These are phyloP conservation scores for Mortierella sp. DNA, from an alignment of 371 early-diverging fungal genomes.

Conservation along the genomic window DNA sequence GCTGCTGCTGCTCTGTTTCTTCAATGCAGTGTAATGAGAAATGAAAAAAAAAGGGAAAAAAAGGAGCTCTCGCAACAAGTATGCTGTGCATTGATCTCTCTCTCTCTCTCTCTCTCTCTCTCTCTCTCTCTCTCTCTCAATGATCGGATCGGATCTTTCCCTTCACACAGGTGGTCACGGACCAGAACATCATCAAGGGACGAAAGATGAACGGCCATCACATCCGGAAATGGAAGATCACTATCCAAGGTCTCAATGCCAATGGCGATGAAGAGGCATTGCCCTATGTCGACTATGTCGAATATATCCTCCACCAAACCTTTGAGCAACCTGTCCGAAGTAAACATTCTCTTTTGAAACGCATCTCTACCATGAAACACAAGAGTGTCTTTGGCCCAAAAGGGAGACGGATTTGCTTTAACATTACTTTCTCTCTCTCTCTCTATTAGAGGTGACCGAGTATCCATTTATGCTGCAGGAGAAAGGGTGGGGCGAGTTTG, in stretches of 20 bases:
- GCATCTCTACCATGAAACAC: background rate
- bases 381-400: no score
- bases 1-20: background rate
- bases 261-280: constrained; percentile 62
- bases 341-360: constrained; percentile 51
- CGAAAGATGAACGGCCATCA: constrained; percentile 60
- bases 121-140: no score
- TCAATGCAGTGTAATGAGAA: no score
- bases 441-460: constrained; percentile 59
- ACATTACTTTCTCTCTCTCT: no score
- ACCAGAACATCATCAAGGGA: constrained; percentile 52
- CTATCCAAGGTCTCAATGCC: constrained; percentile 57
- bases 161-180: constrained; percentile 37
- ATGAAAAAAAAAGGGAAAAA: no score
- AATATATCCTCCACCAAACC: constrained; percentile 77
- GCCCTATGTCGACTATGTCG: constrained; percentile 72
- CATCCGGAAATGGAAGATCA: constrained; percentile 69
- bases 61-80: background rate
- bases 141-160: background rate
- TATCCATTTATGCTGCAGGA: constrained; percentile 72
- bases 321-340: constrained; percentile 73
- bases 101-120: no score
- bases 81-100: no score
- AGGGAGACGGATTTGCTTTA: no score
- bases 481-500: constrained; percentile 82